Base-by-base conservation (phyloP, 345 rosid species). In the Anastatica hierochuntica region DNA sequence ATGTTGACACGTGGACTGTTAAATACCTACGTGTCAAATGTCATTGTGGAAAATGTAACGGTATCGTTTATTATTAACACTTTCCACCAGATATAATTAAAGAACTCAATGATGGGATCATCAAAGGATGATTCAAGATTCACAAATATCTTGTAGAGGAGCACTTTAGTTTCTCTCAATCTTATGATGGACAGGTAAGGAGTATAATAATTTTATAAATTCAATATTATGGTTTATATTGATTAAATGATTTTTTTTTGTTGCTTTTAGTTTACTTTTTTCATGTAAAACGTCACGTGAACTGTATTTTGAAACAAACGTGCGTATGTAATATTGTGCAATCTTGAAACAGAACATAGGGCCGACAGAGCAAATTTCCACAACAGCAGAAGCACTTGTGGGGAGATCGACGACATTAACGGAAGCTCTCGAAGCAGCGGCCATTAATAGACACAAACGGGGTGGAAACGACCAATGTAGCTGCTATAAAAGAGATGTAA, bases 401-500 rank as follows among this genome's bases (percentile, higher is more conserved):
- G 61, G 71, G 7, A 66, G 71, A 12, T 59, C 71, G 7, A 53
- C 71, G 29, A 66, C 49, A 1, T 23, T 66, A 14, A 66, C 66
- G 8, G 71, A 59, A 2, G 71, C 71, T 29, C 66, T 66, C 1
- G 59, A 66, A 45, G 71, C 66, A 13, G 71, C 66, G 0, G 15
- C 71, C 8, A 66, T 66, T 0, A 66, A 53, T 5, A 66, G 66
- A 2, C 15, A 38, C 2, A 66, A 66, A 14, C 65, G 60, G 7
- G 66, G n/a, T 66, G 30, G 71, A 66, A 45, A 39, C 49, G 0
- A 38, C 56, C 7, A 66, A 66, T 42, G 12, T 59, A 1, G 71
- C 71, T 10, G 71, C 71, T 36, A 59, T 67, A 16, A 52, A 59
- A 53, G 71, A 52, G 33, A 56, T 67, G 6, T 61, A 67, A 46